Evolutionary conservation across 768 basidiomycete species (phyloP).

Genomic region (Boletellus ananiceps): DNA sequence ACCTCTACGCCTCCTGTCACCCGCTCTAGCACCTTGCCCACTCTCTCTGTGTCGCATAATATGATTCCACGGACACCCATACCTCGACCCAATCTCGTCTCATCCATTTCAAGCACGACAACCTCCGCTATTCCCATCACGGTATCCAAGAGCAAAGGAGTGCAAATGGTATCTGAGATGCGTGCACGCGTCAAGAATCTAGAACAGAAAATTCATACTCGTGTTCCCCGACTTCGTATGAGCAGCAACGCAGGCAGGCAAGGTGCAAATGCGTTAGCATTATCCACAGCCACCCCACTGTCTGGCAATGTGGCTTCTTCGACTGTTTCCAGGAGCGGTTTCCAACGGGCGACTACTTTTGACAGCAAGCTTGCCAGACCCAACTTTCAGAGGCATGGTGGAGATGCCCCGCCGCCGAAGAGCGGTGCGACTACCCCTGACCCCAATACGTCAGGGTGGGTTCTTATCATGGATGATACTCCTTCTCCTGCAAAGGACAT

Average conservation of each 20-base stretch:
- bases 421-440: constrained; percentile 36
- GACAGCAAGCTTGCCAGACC: constrained; percentile 22
- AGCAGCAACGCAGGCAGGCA: constrained; percentile 63
- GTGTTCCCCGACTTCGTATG: constrained; percentile 80
- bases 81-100: constrained; percentile 35
- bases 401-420: constrained; percentile 42
- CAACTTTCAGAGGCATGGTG: constrained; percentile 39
- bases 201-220: constrained; percentile 84
- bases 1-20: constrained; percentile 47
- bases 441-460: constrained; percentile 76
- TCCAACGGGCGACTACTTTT: constrained; percentile 16
- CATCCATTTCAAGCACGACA: constrained; percentile 37
- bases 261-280: constrained; percentile 36
- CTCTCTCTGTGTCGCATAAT: constrained; percentile 45
- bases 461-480: constrained; percentile 85
- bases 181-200: constrained; percentile 76
- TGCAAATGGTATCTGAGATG: constrained; percentile 93
- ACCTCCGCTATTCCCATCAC: constrained; percentile 35
- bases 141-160: constrained; percentile 70
- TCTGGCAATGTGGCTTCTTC: constrained; percentile 38
- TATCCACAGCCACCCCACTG: constrained; percentile 31
- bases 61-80: constrained; percentile 42
- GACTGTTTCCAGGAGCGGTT: constrained; percentile 16
- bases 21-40: constrained; percentile 56
- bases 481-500: constrained; percentile 61